A percentile compares a stretch with the other conserved stretches of the same genome.
Conservation (phyloP, 2,329 filamentous ascomycete genomes). For the Thelonectria blattea region DNA sequence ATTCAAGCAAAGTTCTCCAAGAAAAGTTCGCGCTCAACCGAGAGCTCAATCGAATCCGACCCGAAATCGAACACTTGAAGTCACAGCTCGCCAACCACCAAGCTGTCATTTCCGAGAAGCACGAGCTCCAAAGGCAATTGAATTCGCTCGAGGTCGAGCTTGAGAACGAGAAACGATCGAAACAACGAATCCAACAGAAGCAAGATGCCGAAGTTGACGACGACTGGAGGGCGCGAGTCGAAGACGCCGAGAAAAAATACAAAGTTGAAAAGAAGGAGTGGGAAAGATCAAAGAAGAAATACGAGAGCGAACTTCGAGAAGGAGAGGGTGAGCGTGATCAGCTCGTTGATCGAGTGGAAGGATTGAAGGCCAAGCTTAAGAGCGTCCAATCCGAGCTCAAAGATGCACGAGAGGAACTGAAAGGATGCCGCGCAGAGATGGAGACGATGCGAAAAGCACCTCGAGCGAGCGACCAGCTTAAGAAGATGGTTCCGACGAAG, state of each 20-base stretch:
- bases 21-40: slow-evolving; percentile 61
- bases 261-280: slow-evolving; percentile 52
- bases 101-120: slow-evolving; percentile 76
- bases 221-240: slow-evolving; percentile 47
- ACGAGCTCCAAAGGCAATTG: slow-evolving; percentile 79
- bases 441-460: slow-evolving; percentile 37
- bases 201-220: slow-evolving; percentile 49
- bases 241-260: slow-evolving; percentile 46
- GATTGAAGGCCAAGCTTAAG: slow-evolving; percentile 72
- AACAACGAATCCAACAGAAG: slow-evolving; percentile 40
- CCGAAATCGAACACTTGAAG: slow-evolving; percentile 62
- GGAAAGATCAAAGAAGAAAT: slow-evolving; percentile 52
- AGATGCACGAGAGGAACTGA: slow-evolving; percentile 54
- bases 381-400: slow-evolving; percentile 76
- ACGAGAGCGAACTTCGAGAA: slow-evolving; percentile 63
- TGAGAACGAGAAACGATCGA: slow-evolving; percentile 70
- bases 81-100: slow-evolving; percentile 66
- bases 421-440: slow-evolving; percentile 50
- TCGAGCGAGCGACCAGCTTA: slow-evolving; percentile 27
- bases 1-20: slow-evolving; percentile 71
- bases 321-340: slow-evolving; percentile 67
- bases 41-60: slow-evolving; percentile 59
- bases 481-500: slow-evolving; percentile 30
- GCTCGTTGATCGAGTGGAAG: slow-evolving; percentile 73
- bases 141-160: slow-evolving; percentile 80